phyloP scores from a whole-genome alignment of 805 yeast genomes.

The Yarrowia sp. region DNA sequence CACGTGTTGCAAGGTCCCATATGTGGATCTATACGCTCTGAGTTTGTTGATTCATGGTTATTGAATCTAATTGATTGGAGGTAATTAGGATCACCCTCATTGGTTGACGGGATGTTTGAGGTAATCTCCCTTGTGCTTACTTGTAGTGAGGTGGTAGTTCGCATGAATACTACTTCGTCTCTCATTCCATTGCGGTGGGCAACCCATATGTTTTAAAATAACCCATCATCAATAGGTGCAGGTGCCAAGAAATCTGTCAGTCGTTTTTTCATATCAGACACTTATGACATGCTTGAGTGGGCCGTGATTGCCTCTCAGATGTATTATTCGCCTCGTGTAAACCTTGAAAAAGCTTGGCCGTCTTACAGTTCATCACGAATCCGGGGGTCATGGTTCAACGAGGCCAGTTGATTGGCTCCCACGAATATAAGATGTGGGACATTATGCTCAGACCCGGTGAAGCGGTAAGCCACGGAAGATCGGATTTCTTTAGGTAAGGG shows the following conservation, averaged over 20 bases:
- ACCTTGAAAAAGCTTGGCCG: not conserved
- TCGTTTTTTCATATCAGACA: not conserved
- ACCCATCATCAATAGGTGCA: too few species aligned
- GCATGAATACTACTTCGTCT: too few species aligned
- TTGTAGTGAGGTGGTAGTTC: not conserved
- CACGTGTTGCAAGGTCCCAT: not conserved
- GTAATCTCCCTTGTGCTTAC: not conserved
- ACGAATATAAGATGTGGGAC: not conserved
- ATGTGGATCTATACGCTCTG: not conserved
- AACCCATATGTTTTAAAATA: too few species aligned
- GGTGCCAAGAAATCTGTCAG: not conserved
- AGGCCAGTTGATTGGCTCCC: not conserved
- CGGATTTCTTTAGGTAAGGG: not conserved
- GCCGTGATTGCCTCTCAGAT: not conserved
- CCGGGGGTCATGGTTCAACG: not conserved
- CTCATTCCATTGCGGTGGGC: too few species aligned
- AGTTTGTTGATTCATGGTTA: not conserved
- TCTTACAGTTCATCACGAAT: not conserved
- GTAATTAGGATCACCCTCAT: not conserved
- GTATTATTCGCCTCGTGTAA: not conserved
- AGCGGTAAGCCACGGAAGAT: not conserved
- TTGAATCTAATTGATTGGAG: not conserved
- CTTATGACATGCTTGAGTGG: too few species aligned
- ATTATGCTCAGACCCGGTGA: not conserved
- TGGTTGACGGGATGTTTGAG: not conserved